Conservation (phyloP, 2,329 filamentous ascomycete genomes). For the Pestalotiopsis sp. region DNA sequence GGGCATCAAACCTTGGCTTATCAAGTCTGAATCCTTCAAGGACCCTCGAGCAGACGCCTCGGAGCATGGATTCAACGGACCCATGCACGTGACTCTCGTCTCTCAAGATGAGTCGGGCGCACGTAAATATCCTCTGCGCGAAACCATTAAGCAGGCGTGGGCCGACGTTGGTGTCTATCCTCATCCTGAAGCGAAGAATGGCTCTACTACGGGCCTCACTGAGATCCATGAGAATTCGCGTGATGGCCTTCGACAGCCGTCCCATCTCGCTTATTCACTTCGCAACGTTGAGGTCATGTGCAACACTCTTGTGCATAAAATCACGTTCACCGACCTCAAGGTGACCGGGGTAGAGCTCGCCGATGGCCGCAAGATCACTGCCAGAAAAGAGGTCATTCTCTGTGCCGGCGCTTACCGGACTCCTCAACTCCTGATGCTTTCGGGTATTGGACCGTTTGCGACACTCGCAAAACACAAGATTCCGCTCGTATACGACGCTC, state of each 20-base stretch:
- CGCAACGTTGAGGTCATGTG: slow-evolving; percentile 22
- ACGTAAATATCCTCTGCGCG: slow-evolving; percentile 41
- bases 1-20: slow-evolving; percentile 48
- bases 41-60: slow-evolving; percentile 28
- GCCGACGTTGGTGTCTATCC: slow-evolving; percentile 39
- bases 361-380: slow-evolving; percentile 24
- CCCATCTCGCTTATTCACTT: slow-evolving; percentile 23
- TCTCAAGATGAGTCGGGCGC: slow-evolving; percentile 23
- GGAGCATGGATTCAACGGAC: slow-evolving; percentile 42
- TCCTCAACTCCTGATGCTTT: slow-evolving; percentile 31
- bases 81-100: slow-evolving; percentile 34
- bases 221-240: slow-evolving; percentile 30
- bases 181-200: slow-evolving; percentile 30
- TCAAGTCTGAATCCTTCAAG: slow-evolving; percentile 38
- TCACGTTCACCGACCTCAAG: slow-evolving; percentile 23
- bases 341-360: slow-evolving; percentile 42
- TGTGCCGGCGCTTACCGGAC: slow-evolving; percentile 27
- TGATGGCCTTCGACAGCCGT: slow-evolving; percentile 22
- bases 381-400: slow-evolving; percentile 27
- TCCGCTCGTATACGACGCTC: slow-evolving; percentile 28
- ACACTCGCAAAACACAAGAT: slow-evolving; percentile 33
- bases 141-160: slow-evolving; percentile 40
- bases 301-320: slow-evolving; percentile 20
- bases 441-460: slow-evolving; percentile 28
- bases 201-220: slow-evolving; percentile 33